Conservation (phyloP, 805 yeast species). For the Metschnikowia cubensis region DNA sequence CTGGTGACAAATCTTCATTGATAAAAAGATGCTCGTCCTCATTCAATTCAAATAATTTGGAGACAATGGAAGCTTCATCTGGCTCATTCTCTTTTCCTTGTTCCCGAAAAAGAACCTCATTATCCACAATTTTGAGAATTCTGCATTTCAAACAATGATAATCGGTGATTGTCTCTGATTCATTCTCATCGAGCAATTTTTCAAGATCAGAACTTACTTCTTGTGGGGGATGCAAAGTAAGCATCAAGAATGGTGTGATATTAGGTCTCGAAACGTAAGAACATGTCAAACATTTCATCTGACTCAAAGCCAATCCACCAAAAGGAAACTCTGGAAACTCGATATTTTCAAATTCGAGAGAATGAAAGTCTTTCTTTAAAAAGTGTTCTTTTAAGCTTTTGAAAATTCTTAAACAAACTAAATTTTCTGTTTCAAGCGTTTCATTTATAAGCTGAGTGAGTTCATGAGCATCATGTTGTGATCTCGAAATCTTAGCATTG, state of each 20-base stretch:
- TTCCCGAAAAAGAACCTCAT: constrained; percentile 25
- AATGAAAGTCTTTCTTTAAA: not conserved
- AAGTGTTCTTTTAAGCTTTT: constrained; percentile 15
- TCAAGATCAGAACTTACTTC: constrained; percentile 42
- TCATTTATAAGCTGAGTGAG: constrained; percentile 77
- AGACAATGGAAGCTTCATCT: constrained; percentile 23
- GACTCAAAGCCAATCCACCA: constrained; percentile 60
- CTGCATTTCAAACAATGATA: constrained; percentile 79
- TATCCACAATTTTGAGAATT: constrained; percentile 25
- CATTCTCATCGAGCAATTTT: constrained; percentile 52
- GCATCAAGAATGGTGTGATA: constrained; percentile 59
- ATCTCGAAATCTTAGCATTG: constrained; percentile 67
- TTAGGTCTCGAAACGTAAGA: constrained; percentile 54
- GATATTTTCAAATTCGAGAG: constrained; percentile 11
- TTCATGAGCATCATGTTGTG: constrained; percentile 96
- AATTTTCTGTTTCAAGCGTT: constrained; percentile 65
- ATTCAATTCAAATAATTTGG: constrained; percentile 32
- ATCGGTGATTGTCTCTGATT: constrained; percentile 67
- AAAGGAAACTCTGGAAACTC: constrained; percentile 68
- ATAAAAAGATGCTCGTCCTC: constrained; percentile 42
- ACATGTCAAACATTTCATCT: constrained; percentile 69
- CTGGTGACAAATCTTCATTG: constrained; percentile 61
- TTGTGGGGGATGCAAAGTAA: constrained; percentile 75
- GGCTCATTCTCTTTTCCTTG: constrained; percentile 23
- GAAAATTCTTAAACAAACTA: constrained; percentile 35